These are phyloP conservation scores for Orbilia blumenaviensis DNA, from an alignment of 2,329 filamentous ascomycete species.

Conservation along the genomic window DNA sequence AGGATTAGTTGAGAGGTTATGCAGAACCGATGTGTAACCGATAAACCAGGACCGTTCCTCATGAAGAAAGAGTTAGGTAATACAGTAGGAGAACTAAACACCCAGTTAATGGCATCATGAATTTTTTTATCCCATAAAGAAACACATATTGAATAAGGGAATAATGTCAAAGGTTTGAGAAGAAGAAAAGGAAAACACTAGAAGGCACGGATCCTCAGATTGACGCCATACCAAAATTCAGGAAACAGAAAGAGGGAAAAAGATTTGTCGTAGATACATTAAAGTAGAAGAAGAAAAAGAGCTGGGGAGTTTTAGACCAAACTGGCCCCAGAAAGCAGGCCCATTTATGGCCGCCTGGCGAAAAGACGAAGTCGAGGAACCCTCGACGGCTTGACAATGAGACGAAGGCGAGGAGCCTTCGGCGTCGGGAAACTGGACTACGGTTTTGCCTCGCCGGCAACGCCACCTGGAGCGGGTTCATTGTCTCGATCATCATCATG, in stretches of 20 bases:
- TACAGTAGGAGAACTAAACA: constrained; percentile 13
- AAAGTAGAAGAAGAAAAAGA: background rate
- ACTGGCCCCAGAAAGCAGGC: too few relatives aligned
- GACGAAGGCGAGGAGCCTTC: background rate
- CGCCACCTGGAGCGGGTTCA: constrained; percentile 21
- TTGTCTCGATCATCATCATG: constrained; percentile 36
- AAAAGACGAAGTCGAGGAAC: background rate
- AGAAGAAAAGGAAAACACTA: background rate
- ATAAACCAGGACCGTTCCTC: constrained; percentile 3
- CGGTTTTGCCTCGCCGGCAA: constrained; percentile 14
- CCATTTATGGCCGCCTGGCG: too few relatives aligned
- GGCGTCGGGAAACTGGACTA: background rate
- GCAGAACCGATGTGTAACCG: background rate
- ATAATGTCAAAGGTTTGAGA: background rate
- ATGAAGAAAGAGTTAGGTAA: constrained; percentile 5
- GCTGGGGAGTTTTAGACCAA: too few relatives aligned
- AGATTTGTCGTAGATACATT: background rate
- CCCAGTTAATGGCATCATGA: constrained; percentile 8
- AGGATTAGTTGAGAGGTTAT: constrained; percentile 4
- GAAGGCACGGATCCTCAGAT: constrained; percentile 9
- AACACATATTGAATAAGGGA: background rate
- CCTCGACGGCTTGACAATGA: background rate
- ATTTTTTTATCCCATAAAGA: background rate
- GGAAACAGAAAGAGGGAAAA: background rate
- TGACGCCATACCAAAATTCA: background rate